Base-by-base conservation (phyloP, 2,329 filamentous ascomycete species). In the Colletotrichum gigasporum region DNA sequence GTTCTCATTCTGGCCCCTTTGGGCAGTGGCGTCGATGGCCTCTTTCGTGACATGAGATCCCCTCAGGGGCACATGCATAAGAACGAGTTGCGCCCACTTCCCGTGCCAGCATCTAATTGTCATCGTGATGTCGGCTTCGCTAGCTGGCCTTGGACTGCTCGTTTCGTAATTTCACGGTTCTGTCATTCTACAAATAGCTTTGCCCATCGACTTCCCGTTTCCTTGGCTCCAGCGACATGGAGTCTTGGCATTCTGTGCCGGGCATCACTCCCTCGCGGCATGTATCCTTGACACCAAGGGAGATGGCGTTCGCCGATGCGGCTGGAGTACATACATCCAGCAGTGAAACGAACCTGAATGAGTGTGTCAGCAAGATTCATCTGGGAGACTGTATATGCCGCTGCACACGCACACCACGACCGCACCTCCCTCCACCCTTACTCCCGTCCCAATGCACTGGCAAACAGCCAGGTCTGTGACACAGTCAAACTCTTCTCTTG, bases 401-500 rank as follows among this genome's bases (percentile, higher is more conserved):
- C 45, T 50, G 28, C n/a, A n/a, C n/a, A n/a, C n/a, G n/a, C n/a
- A n/a, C n/a, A n/a, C n/a, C n/a, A n/a, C n/a, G n/a, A n/a, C n/a
- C n/a, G n/a, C n/a, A n/a, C n/a, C n/a, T n/a, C n/a, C n/a, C n/a
- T n/a, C n/a, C n/a, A n/a, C n/a, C n/a, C n/a, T n/a, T n/a, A n/a
- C n/a, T n/a, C 47, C n/a, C 30, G 20, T 28, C 9, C 18, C 12
- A 14, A 44, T 50, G 56, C 42, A 20, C 48, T 54, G 56, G 44
- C 16, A 48, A n/a, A n/a, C 34, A 10, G 34, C 35, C 48, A 62
- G 56, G 14, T 42, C 26, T 34, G n/a, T 34, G 16, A 24, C 30
- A 22, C 24, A 42, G 41, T 50, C 57, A 45, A 42, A 18, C 44
- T 61, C 42, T 37, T 54, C 28, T 61, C 24, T 65, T 35, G 32